phyloP scores from a whole-genome alignment of 352 stramenopile species.

The Phytophthora fragariae region DNA sequence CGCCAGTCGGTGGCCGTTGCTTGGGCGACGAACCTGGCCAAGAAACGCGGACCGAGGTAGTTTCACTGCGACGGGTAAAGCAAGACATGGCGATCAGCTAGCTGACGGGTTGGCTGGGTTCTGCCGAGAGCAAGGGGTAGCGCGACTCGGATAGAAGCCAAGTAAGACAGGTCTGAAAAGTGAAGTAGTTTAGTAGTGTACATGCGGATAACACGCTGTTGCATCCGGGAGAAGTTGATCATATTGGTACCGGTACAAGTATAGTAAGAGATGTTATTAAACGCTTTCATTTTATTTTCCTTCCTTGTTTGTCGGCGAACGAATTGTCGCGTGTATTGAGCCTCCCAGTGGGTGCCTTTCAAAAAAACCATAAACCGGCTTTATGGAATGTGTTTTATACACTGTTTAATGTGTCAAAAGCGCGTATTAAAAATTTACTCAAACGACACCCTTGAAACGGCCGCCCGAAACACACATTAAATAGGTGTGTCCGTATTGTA shows the following conservation, averaged over 20 bases:
- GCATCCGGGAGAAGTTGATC: constrained; percentile 23
- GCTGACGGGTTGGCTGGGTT: constrained; percentile 5
- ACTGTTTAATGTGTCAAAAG: no score
- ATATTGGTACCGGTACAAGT: constrained; percentile 16
- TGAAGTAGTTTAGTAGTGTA: constrained; percentile 35
- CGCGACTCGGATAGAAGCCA: constrained; percentile 21
- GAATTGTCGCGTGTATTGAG: neutral
- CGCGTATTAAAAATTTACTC: no score
- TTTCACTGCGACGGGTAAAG: constrained; percentile 12
- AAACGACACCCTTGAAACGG: no score
- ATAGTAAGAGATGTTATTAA: constrained; percentile 33
- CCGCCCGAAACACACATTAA: no score
- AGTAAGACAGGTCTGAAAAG: constrained; percentile 22
- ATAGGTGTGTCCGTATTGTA: no score
- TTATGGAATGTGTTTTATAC: no score
- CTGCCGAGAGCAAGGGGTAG: constrained; percentile 6
- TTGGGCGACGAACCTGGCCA: constrained; percentile 12
- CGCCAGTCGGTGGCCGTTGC: constrained; percentile 18
- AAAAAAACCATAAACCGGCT: no score
- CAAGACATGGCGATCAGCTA: constrained; percentile 15
- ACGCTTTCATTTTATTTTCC: constrained; percentile 5
- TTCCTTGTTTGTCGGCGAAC: neutral
- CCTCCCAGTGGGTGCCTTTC: no score
- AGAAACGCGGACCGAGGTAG: constrained; percentile 14
- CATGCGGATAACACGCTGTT: constrained; percentile 29